phyloP scores from a whole-genome alignment of 805 yeast genomes.

The Ogataea ramenticola region DNA sequence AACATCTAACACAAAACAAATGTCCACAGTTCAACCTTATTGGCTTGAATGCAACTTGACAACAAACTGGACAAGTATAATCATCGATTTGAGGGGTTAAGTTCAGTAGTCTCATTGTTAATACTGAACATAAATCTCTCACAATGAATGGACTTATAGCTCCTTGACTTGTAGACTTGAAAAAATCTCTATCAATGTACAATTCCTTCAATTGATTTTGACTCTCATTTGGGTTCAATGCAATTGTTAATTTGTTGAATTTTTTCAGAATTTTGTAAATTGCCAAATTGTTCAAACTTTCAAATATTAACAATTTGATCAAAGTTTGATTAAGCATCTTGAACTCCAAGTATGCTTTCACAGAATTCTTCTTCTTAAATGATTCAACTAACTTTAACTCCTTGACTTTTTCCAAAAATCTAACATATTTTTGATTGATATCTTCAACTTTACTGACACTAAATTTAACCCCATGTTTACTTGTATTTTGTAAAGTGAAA shows the following conservation, averaged over 20 bases:
- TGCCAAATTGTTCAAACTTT: conserved; percentile 56
- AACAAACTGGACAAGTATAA: conserved; percentile 68
- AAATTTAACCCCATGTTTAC: conserved; percentile 31
- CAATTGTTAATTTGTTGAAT: conserved; percentile 63
- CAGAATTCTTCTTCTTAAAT: conserved; percentile 41
- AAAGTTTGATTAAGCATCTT: conserved; percentile 46
- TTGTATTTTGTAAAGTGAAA: conserved; percentile 34
- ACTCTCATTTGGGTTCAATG: conserved; percentile 34
- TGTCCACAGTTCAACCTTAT: conserved; percentile 58
- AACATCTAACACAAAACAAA: conserved; percentile 64
- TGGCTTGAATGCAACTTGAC: conserved; percentile 65
- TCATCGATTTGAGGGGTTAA: conserved; percentile 71
- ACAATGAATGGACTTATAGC: conserved; percentile 33
- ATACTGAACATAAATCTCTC: conserved; percentile 47
- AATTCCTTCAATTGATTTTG: conserved; percentile 29
- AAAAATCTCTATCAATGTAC: conserved; percentile 11
- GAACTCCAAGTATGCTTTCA: conserved; percentile 41
- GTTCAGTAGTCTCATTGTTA: conserved; percentile 45
- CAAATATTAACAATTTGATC: conserved; percentile 51
- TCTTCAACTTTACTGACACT: conserved; percentile 40
- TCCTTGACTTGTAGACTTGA: conserved; percentile 18
- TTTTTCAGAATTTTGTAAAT: conserved; percentile 64
- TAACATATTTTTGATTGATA: conserved; percentile 34
- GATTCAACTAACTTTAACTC: conserved; percentile 28
- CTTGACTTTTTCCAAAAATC: conserved; percentile 34